These are phyloP conservation scores for Cryptomeria japonica DNA, from an alignment of 75 land plant species.

Conservation along the genomic window DNA sequence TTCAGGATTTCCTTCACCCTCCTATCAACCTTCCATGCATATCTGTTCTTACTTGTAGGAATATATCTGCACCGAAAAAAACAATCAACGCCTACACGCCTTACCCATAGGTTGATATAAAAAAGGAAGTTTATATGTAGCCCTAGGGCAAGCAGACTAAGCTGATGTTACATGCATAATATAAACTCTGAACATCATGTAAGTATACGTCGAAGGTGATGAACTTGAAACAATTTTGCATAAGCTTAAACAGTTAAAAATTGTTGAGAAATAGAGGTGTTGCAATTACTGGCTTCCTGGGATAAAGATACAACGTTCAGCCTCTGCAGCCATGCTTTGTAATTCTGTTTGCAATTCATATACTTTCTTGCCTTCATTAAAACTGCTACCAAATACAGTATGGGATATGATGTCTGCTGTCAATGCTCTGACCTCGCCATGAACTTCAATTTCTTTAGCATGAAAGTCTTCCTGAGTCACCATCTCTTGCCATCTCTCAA, in stretches of 20 bases:
- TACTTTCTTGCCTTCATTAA: slow-evolving; percentile 34
- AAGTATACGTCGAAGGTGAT: not conserved
- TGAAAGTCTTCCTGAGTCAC: slow-evolving; percentile 1
- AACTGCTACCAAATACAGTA: slow-evolving; percentile 59
- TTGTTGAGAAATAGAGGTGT: not conserved
- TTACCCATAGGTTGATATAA: not conserved
- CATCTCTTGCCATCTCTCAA: slow-evolving; percentile 31
- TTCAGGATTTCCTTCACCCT: slow-evolving; percentile 29
- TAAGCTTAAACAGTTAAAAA: not conserved
- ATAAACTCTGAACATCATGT: not conserved
- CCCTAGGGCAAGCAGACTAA: not conserved
- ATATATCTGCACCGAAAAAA: slow-evolving; percentile 33
- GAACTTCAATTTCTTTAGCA: slow-evolving; percentile 29
- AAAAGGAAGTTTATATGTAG: not conserved
- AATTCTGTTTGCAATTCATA: slow-evolving; percentile 34
- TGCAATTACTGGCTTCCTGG: slow-evolving; percentile 33
- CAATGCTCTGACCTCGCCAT: slow-evolving; percentile 24
- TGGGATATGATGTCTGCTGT: slow-evolving; percentile 55
- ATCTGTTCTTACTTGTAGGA: slow-evolving; percentile 48
- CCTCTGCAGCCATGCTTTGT: not conserved
- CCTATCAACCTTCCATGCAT: slow-evolving; percentile 45
- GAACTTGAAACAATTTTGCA: not conserved
- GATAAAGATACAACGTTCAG: slow-evolving; percentile 16
- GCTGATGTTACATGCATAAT: not conserved
- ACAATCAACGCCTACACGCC: not conserved